Conservation (phyloP, 495 filamentous ascomycete genomes). For the Talaromyces proteolyticus region DNA sequence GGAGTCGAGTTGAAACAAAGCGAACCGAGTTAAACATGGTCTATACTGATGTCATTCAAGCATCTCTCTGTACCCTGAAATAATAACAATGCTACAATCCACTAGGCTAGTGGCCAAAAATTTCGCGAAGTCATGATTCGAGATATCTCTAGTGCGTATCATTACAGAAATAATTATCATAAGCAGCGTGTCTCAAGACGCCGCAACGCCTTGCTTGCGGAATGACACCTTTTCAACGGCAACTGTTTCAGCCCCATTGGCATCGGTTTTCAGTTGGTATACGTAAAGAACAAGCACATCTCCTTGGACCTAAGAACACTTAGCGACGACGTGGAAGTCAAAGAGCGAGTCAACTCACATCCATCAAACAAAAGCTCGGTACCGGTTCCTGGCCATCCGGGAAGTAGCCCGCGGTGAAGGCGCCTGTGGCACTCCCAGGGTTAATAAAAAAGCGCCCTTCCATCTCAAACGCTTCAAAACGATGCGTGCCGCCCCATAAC, state of each 20-base stretch:
- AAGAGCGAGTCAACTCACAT: constrained; percentile 59
- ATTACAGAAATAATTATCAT: constrained; percentile 15
- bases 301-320: constrained; percentile 72
- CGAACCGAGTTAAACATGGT: neutral
- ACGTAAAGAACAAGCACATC: constrained; percentile 96
- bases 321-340: neutral
- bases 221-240: constrained; percentile 97
- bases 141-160: constrained; percentile 25
- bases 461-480: constrained; percentile 97
- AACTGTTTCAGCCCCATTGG: constrained; percentile 83
- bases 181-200: constrained; percentile 20
- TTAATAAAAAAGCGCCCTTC: constrained; percentile 99
- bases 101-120: too few relatives aligned
- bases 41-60: neutral
- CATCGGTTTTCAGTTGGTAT: constrained; percentile 89
- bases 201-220: constrained; percentile 62
- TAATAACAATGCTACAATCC: neutral
- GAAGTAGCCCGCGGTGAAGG: constrained; percentile 68
- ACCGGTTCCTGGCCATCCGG: constrained; percentile 72
- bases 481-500: constrained; percentile 95
- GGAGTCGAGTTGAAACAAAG: too few relatives aligned
- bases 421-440: constrained; percentile 89
- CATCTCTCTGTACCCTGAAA: too few relatives aligned
- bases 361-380: constrained; percentile 98
- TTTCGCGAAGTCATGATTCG: constrained; percentile 15